Evolutionary conservation across 352 stramenopile genomes (phyloP).

Genomic region (Phytophthora tubulina): DNA sequence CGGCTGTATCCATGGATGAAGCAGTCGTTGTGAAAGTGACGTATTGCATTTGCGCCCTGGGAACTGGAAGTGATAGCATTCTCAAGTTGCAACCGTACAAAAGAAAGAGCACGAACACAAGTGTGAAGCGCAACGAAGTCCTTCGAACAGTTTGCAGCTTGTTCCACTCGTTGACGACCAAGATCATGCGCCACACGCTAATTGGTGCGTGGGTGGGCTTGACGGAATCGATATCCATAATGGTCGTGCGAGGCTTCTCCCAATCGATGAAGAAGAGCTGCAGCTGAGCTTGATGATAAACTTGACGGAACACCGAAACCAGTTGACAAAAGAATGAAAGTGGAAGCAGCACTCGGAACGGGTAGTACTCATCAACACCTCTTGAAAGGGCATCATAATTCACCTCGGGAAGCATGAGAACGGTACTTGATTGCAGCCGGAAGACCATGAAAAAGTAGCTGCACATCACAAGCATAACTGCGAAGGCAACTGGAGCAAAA

Average conservation of each 20-base stretch:
- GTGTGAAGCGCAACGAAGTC: slow-evolving; percentile 84
- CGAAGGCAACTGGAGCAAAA: slow-evolving; percentile 53
- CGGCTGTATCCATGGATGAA: slow-evolving; percentile 9
- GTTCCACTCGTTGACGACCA: slow-evolving; percentile 96
- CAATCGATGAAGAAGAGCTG: slow-evolving; percentile 96
- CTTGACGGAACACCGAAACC: slow-evolving; percentile 62
- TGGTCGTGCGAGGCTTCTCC: slow-evolving; percentile 87
- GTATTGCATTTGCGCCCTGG: slow-evolving; percentile 61
- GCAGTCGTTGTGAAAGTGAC: slow-evolving; percentile 37
- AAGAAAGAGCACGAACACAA: slow-evolving; percentile 91
- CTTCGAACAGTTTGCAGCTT: slow-evolving; percentile 88
- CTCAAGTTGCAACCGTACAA: slow-evolving; percentile 80
- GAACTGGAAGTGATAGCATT: slow-evolving; percentile 62
- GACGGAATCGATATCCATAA: slow-evolving; percentile 65
- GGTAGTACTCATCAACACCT: slow-evolving; percentile 86
- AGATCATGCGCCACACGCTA: slow-evolving; percentile 94
- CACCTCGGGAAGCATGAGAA: slow-evolving; percentile 86
- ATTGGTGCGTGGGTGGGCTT: slow-evolving; percentile 68
- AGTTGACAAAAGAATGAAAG: slow-evolving; percentile 89
- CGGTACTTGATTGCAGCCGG: slow-evolving; percentile 92
- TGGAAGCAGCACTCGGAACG: slow-evolving; percentile 86
- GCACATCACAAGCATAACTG: slow-evolving; percentile 80
- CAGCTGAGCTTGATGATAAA: slow-evolving; percentile 83
- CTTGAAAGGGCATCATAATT: slow-evolving; percentile 58
- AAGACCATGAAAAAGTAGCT: slow-evolving; percentile 95